Percentiles rank a stretch among this genome's conserved stretches.
These are phyloP conservation scores for Iris macrosiphon DNA, from an alignment of 106 monocot genomes.

Conservation along the genomic window DNA sequence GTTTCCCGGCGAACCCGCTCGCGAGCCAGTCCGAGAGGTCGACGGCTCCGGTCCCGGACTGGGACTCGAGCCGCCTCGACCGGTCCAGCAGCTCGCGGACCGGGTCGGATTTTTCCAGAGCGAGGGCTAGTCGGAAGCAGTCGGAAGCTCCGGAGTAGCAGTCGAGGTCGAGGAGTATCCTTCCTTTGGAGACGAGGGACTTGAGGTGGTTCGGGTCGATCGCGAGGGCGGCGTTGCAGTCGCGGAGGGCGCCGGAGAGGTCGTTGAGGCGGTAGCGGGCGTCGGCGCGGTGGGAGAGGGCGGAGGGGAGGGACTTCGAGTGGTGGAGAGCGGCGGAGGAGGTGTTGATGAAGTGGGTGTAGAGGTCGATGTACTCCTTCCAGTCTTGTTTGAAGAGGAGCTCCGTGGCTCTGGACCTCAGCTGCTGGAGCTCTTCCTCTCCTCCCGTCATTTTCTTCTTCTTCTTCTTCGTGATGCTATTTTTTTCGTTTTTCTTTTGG, in stretches of 20 bases:
- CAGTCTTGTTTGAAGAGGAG: conserved; percentile 68
- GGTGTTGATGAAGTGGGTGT: conserved; percentile 64
- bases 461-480: conserved; percentile 5
- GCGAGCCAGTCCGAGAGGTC: conserved; percentile 79
- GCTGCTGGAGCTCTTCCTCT: conserved; percentile 49
- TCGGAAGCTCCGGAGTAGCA: conserved; percentile 49
- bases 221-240: conserved; percentile 50
- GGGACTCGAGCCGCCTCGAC: conserved; percentile 44
- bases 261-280: conserved; percentile 35
- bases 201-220: conserved; percentile 50
- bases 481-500: no score
- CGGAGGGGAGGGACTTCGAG: conserved; percentile 37
- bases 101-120: conserved; percentile 7
- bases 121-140: conserved; percentile 37
- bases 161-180: conserved; percentile 44
- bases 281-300: conserved; percentile 73
- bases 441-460: conserved; percentile 14
- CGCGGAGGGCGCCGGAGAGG: conserved; percentile 36
- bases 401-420: conserved; percentile 73
- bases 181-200: conserved; percentile 60
- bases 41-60: conserved; percentile 54
- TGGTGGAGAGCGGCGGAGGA: conserved; percentile 23
- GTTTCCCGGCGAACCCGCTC: conserved; percentile 38
- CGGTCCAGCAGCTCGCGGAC: conserved; percentile 32
- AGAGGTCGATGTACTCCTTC: conserved; percentile 66